A percentile compares a stretch with the other conserved stretches of the same genome.
Conservation (phyloP, 805 yeast species). For the Kazachstania viticola region DNA sequence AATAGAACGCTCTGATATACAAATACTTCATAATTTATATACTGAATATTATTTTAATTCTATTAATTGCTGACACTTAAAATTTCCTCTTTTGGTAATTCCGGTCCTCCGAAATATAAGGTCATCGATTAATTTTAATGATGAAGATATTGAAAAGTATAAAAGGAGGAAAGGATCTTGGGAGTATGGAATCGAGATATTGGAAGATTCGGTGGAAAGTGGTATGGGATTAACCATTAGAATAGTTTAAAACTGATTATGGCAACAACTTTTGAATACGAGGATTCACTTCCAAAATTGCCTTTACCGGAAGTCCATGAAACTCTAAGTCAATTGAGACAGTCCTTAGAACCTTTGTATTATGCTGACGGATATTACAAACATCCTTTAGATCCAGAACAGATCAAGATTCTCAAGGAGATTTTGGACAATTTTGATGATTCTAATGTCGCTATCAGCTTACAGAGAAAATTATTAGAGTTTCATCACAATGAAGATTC, state of each 20-base stretch:
- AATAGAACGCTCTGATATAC: background rate
- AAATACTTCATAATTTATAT: no score
- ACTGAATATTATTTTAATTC: no score
- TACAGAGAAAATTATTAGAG: conserved; percentile 44
- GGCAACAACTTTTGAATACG: conserved; percentile 11
- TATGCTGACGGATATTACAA: conserved; percentile 38
- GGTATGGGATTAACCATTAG: no score
- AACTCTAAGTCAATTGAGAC: conserved; percentile 42
- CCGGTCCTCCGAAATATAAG: no score
- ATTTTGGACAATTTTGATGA: conserved; percentile 36
- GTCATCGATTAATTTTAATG: no score
- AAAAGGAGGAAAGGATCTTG: no score
- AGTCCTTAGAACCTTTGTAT: conserved; percentile 50
- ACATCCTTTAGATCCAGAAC: conserved; percentile 18
- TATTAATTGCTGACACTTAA: no score
- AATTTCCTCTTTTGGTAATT: no score
- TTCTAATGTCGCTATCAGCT: conserved; percentile 30
- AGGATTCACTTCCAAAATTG: conserved; percentile 35
- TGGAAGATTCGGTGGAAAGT: no score
- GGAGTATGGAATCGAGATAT: no score
- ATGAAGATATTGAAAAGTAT: no score
- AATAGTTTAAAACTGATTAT: no score
- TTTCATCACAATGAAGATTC: conserved; percentile 34
- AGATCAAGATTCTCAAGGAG: conserved; percentile 27
- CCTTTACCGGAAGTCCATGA: conserved; percentile 49